Percentiles rank a stretch among this genome's conserved stretches.
These are phyloP conservation scores for Fomes fomentarius DNA, from an alignment of 1,284 basidiomycete species.

Conservation along the genomic window DNA sequence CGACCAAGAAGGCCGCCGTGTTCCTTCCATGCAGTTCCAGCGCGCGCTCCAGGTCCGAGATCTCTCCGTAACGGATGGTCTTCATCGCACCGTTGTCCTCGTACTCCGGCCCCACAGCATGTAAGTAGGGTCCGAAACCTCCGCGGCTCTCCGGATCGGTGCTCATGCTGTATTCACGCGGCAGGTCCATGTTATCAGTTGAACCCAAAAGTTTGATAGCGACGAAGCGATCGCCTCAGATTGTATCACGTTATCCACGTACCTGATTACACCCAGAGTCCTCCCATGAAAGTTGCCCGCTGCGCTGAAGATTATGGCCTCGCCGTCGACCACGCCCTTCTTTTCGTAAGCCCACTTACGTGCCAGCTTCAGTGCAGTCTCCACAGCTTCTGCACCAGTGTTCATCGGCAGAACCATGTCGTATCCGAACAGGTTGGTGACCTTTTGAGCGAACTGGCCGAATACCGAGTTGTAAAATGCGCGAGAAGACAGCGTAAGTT, in stretches of 20 bases:
- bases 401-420: slow-evolving; percentile 99
- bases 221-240: slow-evolving; percentile 5
- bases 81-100: slow-evolving; percentile 51
- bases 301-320: slow-evolving; percentile 88
- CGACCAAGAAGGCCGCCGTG: slow-evolving; percentile 92
- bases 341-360: slow-evolving; percentile 92
- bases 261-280: slow-evolving; percentile 89
- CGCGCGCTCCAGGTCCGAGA: slow-evolving; percentile 83
- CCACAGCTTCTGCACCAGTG: slow-evolving; percentile 97
- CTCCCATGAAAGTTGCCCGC: slow-evolving; percentile 96
- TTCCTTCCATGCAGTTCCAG: slow-evolving; percentile 83
- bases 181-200: slow-evolving; percentile 8
- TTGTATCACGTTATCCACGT: slow-evolving; percentile 24
- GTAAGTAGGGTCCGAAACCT: slow-evolving; percentile 92
- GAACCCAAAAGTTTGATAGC: slow-evolving; percentile 23
- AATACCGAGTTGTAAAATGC: slow-evolving; percentile 97
- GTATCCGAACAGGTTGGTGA: slow-evolving; percentile 86
- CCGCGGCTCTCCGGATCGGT: slow-evolving; percentile 90
- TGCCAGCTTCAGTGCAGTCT: slow-evolving; percentile 85
- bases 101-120: slow-evolving; percentile 82
- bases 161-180: slow-evolving; percentile 69
- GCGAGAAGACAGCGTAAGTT: slow-evolving; percentile 91
- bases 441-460: slow-evolving; percentile 85
- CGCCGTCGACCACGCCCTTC: slow-evolving; percentile 84
- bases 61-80: slow-evolving; percentile 81